Percentiles rank a stretch among this genome's conserved stretches.
These are phyloP conservation scores for Sporothrix euskadiensis DNA, from an alignment of 2,329 filamentous ascomycete species.

Conservation along the genomic window DNA sequence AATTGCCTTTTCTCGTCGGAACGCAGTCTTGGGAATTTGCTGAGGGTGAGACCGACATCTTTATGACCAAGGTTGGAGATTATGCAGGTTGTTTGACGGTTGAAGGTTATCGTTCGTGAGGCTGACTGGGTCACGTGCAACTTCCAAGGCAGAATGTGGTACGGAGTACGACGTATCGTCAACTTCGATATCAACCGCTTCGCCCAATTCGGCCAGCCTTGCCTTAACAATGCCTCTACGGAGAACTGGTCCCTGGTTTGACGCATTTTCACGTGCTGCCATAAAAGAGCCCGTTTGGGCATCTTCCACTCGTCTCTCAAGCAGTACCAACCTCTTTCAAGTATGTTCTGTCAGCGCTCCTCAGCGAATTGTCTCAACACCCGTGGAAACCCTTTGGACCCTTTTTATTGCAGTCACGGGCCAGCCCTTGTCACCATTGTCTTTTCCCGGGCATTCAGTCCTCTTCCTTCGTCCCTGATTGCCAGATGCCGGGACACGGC, in stretches of 20 bases:
- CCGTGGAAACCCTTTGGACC: background rate
- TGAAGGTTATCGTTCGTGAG: background rate
- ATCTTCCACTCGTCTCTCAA: background rate
- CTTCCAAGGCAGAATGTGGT: background rate
- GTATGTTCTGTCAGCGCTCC: background rate
- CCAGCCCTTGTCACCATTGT: background rate
- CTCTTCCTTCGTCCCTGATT: background rate
- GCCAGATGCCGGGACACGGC: conserved; percentile 18
- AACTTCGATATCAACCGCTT: too few relatives aligned
- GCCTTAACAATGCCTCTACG: background rate
- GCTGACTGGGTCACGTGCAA: background rate
- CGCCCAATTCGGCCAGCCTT: background rate
- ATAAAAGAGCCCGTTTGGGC: background rate
- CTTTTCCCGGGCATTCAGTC: background rate
- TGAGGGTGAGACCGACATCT: background rate
- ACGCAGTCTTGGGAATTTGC: background rate
- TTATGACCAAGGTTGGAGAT: background rate
- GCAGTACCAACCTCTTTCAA: background rate
- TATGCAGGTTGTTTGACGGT: background rate
- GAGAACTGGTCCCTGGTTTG: background rate
- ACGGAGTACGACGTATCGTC: too few relatives aligned
- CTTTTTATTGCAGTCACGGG: background rate
- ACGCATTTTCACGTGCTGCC: background rate
- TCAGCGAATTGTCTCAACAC: background rate
- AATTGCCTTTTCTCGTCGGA: background rate